Percentiles rank a stretch among this genome's conserved stretches.
Evolutionary conservation across 1,284 basidiomycete species (phyloP).

Genomic region (Leccinum ponderosum): DNA sequence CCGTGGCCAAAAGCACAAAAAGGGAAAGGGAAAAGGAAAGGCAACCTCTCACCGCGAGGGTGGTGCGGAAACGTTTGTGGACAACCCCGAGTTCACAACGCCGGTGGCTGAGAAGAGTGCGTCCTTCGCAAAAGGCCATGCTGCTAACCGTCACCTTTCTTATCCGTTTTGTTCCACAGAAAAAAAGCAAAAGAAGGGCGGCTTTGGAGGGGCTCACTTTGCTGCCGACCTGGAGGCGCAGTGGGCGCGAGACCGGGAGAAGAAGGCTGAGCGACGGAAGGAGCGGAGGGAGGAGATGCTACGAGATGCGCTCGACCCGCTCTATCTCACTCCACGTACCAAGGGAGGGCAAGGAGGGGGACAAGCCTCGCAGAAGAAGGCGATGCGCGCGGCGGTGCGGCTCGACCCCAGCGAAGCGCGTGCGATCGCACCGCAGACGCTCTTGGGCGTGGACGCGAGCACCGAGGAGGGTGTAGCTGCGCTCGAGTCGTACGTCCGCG

Average conservation of each 20-base stretch:
- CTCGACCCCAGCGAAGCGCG: constrained; percentile 41
- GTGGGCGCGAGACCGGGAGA: constrained; percentile 80
- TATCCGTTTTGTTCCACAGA: constrained; percentile 33
- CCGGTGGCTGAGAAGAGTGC: constrained; percentile 21
- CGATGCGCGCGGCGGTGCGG: constrained; percentile 53
- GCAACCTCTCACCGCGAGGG: neutral
- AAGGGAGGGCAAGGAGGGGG: constrained; percentile 32
- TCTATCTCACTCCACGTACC: constrained; percentile 36
- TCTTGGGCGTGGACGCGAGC: constrained; percentile 54
- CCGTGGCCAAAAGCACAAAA: constrained; percentile 52
- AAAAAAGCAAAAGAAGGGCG: constrained; percentile 50
- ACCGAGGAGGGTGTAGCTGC: neutral
- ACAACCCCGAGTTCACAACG: constrained; percentile 32
- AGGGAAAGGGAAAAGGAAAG: constrained; percentile 42
- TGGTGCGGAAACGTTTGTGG: constrained; percentile 28
- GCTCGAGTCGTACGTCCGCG: constrained; percentile 68
- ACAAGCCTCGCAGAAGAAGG: constrained; percentile 32
- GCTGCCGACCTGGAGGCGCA: constrained; percentile 66
- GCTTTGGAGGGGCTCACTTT: constrained; percentile 44
- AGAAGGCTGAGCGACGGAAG: constrained; percentile 79
- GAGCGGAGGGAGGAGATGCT: constrained; percentile 60
- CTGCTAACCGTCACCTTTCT: neutral
- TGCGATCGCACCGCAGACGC: constrained; percentile 46
- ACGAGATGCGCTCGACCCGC: constrained; percentile 55
- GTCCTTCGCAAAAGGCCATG: neutral